Evolutionary conservation across 306 rosid species (phyloP).

Genomic region (Canavalia ensiformis): DNA sequence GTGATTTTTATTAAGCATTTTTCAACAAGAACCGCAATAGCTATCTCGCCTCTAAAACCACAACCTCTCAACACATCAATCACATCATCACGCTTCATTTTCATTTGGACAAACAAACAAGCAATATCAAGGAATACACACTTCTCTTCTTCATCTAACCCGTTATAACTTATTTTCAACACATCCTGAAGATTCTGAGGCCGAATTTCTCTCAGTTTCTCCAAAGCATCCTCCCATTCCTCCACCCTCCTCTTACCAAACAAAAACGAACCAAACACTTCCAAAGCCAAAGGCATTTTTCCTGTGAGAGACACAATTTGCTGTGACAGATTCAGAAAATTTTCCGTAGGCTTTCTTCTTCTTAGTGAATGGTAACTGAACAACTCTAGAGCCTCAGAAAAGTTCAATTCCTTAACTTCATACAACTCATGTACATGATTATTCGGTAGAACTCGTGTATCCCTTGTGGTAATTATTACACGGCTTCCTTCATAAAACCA

Average conservation of each 20-base stretch:
- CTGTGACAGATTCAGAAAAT: constrained; percentile 42
- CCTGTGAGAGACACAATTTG: constrained; percentile 68
- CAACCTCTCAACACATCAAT: constrained; percentile 70
- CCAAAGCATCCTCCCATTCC: constrained; percentile 64
- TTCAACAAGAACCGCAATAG: constrained; percentile 46
- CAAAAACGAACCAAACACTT: constrained; percentile 70
- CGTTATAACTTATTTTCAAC: constrained; percentile 65
- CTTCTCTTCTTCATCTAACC: constrained; percentile 58
- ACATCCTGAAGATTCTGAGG: constrained; percentile 65
- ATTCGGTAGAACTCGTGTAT: constrained; percentile 40
- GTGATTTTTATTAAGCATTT: constrained; percentile 67
- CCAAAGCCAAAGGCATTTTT: constrained; percentile 72
- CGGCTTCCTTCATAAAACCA: constrained; percentile 70
- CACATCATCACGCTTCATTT: constrained; percentile 54
- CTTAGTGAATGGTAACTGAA: constrained; percentile 69
- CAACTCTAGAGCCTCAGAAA: constrained; percentile 53
- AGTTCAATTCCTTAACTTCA: constrained; percentile 59
- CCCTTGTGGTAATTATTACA: constrained; percentile 68
- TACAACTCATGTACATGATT: constrained; percentile 40
- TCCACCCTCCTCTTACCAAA: constrained; percentile 55
- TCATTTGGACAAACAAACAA: constrained; percentile 61
- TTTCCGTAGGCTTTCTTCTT: constrained; percentile 52
- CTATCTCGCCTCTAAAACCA: constrained; percentile 64
- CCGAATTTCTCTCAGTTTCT: constrained; percentile 55
- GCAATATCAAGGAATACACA: constrained; percentile 71